A percentile compares a stretch with the other conserved stretches of the same genome.
Evolutionary conservation across 1,139 yeast species (phyloP).

Genomic region (Blastobotrys raffinosifermentans): DNA sequence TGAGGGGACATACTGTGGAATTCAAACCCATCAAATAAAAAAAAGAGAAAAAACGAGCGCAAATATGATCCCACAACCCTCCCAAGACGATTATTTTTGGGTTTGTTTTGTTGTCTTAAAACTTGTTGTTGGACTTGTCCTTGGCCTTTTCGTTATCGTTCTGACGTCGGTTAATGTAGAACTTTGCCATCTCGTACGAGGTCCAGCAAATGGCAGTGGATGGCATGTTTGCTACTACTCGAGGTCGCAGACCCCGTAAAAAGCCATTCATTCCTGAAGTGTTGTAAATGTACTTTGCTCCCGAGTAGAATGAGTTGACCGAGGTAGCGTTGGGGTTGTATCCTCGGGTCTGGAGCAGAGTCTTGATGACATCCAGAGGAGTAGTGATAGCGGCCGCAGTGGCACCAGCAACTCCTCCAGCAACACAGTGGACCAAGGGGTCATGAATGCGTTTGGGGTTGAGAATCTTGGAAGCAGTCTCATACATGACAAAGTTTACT

Average conservation of each 20-base stretch:
- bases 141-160: too few species aligned
- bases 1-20: not conserved
- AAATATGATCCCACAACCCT: too few species aligned
- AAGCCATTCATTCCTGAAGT: conserved; percentile 69
- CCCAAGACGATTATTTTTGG: too few species aligned
- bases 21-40: conserved; percentile 5
- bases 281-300: conserved; percentile 61
- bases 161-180: conserved; percentile 36
- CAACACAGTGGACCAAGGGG: conserved; percentile 85
- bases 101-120: too few species aligned
- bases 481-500: conserved; percentile 88
- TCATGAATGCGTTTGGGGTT: conserved; percentile 78
- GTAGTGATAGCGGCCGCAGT: conserved; percentile 94
- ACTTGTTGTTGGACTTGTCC: too few species aligned
- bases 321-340: conserved; percentile 36
- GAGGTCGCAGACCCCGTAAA: conserved; percentile 79
- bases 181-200: conserved; percentile 96
- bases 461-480: conserved; percentile 65
- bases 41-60: conserved; percentile 4
- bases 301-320: conserved; percentile 64
- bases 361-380: conserved; percentile 92
- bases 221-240: conserved; percentile 87
- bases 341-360: conserved; percentile 77
- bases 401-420: conserved; percentile 96
- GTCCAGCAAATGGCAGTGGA: conserved; percentile 98